These are phyloP conservation scores for Moricandia moricandioides DNA, from an alignment of 345 rosid species.

Conservation along the genomic window DNA sequence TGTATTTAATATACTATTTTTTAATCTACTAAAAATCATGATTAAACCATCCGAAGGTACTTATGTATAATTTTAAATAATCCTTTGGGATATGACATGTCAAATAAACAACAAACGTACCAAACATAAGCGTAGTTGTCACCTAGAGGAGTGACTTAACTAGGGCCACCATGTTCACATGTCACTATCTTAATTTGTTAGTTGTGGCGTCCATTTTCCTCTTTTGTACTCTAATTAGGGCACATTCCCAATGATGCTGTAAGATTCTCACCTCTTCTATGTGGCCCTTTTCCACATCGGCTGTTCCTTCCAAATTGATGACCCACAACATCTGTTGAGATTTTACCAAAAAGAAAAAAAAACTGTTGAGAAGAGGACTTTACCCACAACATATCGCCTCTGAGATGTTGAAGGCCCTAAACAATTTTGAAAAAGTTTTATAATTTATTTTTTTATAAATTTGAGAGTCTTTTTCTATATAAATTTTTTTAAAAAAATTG, in stretches of 20 bases:
- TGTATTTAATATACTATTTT: background rate
- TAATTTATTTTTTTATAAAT: no score
- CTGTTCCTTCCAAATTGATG: slow-evolving; percentile 13
- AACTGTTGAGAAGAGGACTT: background rate
- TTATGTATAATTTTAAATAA: slow-evolving; percentile 1
- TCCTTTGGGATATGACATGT: background rate
- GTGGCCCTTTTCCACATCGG: slow-evolving; percentile 19
- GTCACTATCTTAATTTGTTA: slow-evolving; percentile 29
- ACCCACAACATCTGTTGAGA: background rate
- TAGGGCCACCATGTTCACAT: slow-evolving; percentile 33
- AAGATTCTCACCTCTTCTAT: slow-evolving; percentile 21
- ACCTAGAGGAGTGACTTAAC: slow-evolving; percentile 33
- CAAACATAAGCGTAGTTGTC: slow-evolving; percentile 29
- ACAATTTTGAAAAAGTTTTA: no score
- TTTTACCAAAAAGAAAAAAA: no score
- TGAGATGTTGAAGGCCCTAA: background rate
- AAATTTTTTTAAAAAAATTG: no score
- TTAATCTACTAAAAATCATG: slow-evolving; percentile 1
- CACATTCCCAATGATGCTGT: slow-evolving; percentile 31
- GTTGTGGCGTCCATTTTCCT: slow-evolving; percentile 16
- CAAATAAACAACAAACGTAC: slow-evolving; percentile 4
- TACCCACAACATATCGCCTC: background rate
- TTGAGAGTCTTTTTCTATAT: no score
- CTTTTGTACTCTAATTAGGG: slow-evolving; percentile 18
- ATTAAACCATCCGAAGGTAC: slow-evolving; percentile 14